Evolutionary conservation across 805 yeast genomes (phyloP), one percentile per base, ranked within the genome.

Genomic region (Zygoascus biomembranicola): DNA sequence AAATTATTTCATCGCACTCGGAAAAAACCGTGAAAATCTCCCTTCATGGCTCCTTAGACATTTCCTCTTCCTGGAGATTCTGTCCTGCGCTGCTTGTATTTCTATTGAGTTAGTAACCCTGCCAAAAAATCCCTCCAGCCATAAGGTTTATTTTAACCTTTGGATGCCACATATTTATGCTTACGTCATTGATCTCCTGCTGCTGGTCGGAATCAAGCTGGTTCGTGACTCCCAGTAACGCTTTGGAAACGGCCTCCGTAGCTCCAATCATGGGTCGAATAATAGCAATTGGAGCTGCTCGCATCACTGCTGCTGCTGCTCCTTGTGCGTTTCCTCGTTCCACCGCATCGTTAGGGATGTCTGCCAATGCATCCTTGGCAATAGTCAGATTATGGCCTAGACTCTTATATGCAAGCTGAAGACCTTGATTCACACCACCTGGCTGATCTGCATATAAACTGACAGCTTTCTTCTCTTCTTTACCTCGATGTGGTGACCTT

Each of bases 371-470:
- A 49, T 79, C 77, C 60, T 76, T 78, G 0, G 96, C 94, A 16
- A 83, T 72, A 14, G 71, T 69, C 41, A 88, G 69, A 61, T 89
- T 89, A 55, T 77, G 75, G 10, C 85, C 90, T 44, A 90, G 66
- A 2, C 95, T 80, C 49, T 73, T 73, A 65, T 84, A 87, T 0
- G 97, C 97, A n/a, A 77, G 75, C 55, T 74, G 76, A 14, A 90
- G 65, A 0, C 98, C 98, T 59, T 84, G 84, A 56, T 77, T 79
- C 23, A 87, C 66, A 52, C 77, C 80, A 11, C 71, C 71, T 0
- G 98, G 98, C 65, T 88, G 97, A 63, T 87, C 81, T 0, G 96
- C 88, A 67, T 90, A 89, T 19, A 86, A 73, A 69, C 95, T 87
- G 4, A 85, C 75, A 11, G 73, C 68, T 52, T 70, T 74, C 26